Percentiles rank a stretch among this genome's conserved stretches.
These are phyloP conservation scores for Pseudopithomyces maydicus DNA, from an alignment of 2,329 filamentous ascomycete genomes.

Conservation along the genomic window DNA sequence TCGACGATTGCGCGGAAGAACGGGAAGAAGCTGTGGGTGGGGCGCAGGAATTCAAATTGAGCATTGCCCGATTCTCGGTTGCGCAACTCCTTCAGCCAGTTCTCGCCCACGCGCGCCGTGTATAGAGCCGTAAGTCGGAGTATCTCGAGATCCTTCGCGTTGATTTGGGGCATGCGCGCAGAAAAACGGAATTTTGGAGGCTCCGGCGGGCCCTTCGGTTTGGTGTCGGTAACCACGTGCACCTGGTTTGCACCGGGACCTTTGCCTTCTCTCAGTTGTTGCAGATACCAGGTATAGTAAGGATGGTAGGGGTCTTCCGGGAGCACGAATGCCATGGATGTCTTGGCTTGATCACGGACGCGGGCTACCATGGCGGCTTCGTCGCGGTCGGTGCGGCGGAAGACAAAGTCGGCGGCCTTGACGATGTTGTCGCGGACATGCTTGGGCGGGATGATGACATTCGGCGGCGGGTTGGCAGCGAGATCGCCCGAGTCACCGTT, in stretches of 20 bases:
- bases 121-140: conserved; percentile 82
- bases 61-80: conserved; percentile 89
- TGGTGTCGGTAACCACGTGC: conserved; percentile 54
- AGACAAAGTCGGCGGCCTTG: conserved; percentile 92
- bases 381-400: conserved; percentile 68
- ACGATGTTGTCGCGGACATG: conserved; percentile 86
- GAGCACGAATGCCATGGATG: conserved; percentile 87
- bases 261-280: conserved; percentile 82
- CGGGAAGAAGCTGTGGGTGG: conserved; percentile 94
- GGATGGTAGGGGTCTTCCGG: conserved; percentile 80
- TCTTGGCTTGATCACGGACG: conserved; percentile 81
- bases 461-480: conserved; percentile 71
- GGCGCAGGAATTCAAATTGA: conserved; percentile 94
- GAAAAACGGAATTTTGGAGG: conserved; percentile 91
- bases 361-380: conserved; percentile 87
- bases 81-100: conserved; percentile 87
- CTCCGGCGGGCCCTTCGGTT: conserved; percentile 80
- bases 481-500: conserved; percentile 33
- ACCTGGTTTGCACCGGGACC: conserved; percentile 66
- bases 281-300: conserved; percentile 89
- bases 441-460: conserved; percentile 82
- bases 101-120: conserved; percentile 88
- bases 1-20: conserved; percentile 93
- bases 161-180: conserved; percentile 96
- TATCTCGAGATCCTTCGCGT: conserved; percentile 83